phyloP scores from a whole-genome alignment of 768 basidiomycete species.

The Boletus rufocinnamomeus region DNA sequence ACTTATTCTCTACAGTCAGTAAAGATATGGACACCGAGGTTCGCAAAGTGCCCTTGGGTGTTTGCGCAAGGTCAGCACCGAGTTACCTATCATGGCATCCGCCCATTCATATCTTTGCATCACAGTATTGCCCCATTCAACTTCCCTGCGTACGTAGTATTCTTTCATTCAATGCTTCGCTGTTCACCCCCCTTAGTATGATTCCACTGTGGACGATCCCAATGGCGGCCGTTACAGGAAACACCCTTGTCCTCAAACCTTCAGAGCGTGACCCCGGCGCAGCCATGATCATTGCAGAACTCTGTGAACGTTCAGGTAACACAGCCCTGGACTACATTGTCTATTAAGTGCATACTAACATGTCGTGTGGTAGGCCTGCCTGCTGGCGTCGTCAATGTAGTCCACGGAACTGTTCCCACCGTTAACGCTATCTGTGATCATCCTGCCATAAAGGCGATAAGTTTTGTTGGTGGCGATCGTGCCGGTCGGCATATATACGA shows the following conservation, averaged over 20 bases:
- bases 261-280: slow-evolving; percentile 97
- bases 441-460: slow-evolving; percentile 89
- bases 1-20: slow-evolving; percentile 57
- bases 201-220: slow-evolving; percentile 97
- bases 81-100: background rate
- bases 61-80: slow-evolving; percentile 61
- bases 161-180: background rate
- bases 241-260: slow-evolving; percentile 93
- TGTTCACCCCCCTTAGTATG: slow-evolving; percentile 55
- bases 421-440: slow-evolving; percentile 96
- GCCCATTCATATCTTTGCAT: slow-evolving; percentile 3
- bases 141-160: slow-evolving; percentile 71
- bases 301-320: slow-evolving; percentile 80
- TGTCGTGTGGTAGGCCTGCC: slow-evolving; percentile 56
- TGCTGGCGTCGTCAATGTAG: slow-evolving; percentile 86
- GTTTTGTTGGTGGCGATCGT: slow-evolving; percentile 92
- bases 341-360: background rate
- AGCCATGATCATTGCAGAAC: slow-evolving; percentile 95
- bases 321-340: background rate
- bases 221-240: slow-evolving; percentile 86
- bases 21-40: slow-evolving; percentile 97
- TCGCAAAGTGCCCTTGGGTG: slow-evolving; percentile 81
- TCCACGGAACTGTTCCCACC: slow-evolving; percentile 87
- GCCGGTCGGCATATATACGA: slow-evolving; percentile 96
- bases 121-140: slow-evolving; percentile 82